phyloP scores from a whole-genome alignment of 208 protist species.

The Leishmania aethiopica region DNA sequence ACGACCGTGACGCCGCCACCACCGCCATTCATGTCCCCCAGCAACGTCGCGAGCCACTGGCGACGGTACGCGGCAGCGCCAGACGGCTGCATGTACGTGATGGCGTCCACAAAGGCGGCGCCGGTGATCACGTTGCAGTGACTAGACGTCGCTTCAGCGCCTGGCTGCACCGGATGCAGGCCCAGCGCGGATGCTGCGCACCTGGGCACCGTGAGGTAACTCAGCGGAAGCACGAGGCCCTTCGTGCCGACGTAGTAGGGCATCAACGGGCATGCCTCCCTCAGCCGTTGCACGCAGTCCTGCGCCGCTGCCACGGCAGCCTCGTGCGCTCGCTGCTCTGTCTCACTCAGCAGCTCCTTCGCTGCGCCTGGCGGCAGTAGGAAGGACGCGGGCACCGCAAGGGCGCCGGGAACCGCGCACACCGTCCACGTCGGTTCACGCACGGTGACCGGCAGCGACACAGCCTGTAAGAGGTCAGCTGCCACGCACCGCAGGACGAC shows the following conservation, averaged over 20 bases:
- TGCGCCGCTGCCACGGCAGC: conserved; percentile 8
- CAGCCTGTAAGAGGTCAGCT: conserved; percentile 17
- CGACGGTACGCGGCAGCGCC: conserved; percentile 5
- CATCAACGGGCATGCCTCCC: conserved; percentile 10
- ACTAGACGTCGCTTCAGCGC: not conserved
- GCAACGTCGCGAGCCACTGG: conserved; percentile 7
- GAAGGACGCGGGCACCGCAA: not conserved
- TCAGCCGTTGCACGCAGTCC: conserved; percentile 6
- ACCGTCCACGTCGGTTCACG: conserved; percentile 8
- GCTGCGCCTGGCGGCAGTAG: not conserved
- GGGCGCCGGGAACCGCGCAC: not conserved
- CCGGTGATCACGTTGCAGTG: not conserved
- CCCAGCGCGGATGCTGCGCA: conserved; percentile 11
- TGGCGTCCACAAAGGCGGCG: conserved; percentile 3
- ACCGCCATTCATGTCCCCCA: not conserved
- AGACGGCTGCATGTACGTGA: not conserved
- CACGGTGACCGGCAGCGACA: conserved; percentile 9
- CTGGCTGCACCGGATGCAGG: not conserved
- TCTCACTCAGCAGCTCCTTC: not conserved
- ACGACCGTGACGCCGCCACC: not conserved
- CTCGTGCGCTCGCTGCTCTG: conserved; percentile 1
- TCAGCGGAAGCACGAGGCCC: conserved; percentile 17
- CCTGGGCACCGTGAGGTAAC: conserved; percentile 10
- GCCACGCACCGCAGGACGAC: conserved; percentile 21
- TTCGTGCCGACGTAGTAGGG: conserved; percentile 8